phyloP scores from a whole-genome alignment of 2,329 filamentous ascomycete genomes.

The Arthroderma sp. region DNA sequence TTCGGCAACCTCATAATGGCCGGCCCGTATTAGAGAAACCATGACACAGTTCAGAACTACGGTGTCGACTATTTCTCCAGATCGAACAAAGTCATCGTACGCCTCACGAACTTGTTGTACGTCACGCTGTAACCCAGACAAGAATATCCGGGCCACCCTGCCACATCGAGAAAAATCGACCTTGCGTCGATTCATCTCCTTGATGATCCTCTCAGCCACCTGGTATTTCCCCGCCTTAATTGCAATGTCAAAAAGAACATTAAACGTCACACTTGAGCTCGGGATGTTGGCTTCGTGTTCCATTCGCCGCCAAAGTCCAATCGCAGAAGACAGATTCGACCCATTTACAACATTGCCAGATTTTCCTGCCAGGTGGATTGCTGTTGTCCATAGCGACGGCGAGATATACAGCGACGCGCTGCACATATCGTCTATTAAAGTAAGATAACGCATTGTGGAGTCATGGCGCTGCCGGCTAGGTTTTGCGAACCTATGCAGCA shows the following conservation, averaged over 20 bases:
- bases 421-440: constrained; percentile 71
- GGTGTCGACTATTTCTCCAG: constrained; percentile 79
- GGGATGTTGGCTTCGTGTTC: constrained; percentile 54
- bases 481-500: constrained; percentile 57
- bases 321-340: constrained; percentile 51
- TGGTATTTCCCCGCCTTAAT: constrained; percentile 72
- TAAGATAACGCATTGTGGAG: constrained; percentile 67
- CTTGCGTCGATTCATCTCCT: constrained; percentile 62
- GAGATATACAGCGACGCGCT: constrained; percentile 56
- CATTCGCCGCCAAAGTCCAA: constrained; percentile 82
- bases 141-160: constrained; percentile 69
- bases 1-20: constrained; percentile 64
- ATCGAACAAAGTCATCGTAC: constrained; percentile 70
- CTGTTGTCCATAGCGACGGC: constrained; percentile 65
- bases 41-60: constrained; percentile 79
- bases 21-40: constrained; percentile 58
- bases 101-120: constrained; percentile 59
- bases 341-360: constrained; percentile 49
- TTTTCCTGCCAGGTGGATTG: constrained; percentile 64
- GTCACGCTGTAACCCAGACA: constrained; percentile 62
- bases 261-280: constrained; percentile 73
- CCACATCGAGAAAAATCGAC: constrained; percentile 64
- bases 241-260: constrained; percentile 79
- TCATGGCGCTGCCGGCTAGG: constrained; percentile 24
- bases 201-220: constrained; percentile 71